Percentiles rank a stretch among this genome's conserved stretches.
Conservation (phyloP, 176 grass and related monocot genomes). For the Oryza coarctata region DNA sequence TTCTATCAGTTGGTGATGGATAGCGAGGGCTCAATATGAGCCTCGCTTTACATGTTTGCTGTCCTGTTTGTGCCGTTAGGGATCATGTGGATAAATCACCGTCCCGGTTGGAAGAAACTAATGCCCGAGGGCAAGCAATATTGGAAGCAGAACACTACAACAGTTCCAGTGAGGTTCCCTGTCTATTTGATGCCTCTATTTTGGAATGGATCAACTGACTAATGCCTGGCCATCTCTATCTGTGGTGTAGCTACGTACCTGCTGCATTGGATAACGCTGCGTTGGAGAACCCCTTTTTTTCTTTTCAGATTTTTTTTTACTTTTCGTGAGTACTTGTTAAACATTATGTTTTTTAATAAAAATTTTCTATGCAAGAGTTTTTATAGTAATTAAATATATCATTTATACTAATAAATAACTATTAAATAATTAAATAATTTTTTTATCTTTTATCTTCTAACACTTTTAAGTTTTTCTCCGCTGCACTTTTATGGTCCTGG, state of each 20-base stretch:
- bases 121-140: background rate
- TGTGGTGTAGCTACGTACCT: background rate
- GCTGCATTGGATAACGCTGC: background rate
- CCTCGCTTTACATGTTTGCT: background rate
- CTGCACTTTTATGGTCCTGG: constrained; percentile 20
- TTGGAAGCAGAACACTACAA: background rate
- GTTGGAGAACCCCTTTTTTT: too few species aligned
- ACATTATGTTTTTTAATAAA: too few species aligned
- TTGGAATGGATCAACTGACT: background rate
- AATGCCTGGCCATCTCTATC: background rate
- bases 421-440: too few species aligned
- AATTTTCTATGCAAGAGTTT: too few species aligned
- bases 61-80: background rate
- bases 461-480: background rate
- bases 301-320: too few species aligned
- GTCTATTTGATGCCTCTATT: background rate
- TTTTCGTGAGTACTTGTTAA: constrained; percentile 22
- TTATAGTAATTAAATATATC: too few species aligned
- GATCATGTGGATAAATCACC: background rate
- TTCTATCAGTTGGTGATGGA: constrained; percentile 14
- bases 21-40: background rate
- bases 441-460: too few species aligned
- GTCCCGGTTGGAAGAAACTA: background rate
- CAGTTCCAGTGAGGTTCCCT: background rate
- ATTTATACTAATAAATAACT: too few species aligned